These are phyloP conservation scores for Phytophthora pseudosyringae DNA, from an alignment of 352 stramenopile species.

Conservation along the genomic window DNA sequence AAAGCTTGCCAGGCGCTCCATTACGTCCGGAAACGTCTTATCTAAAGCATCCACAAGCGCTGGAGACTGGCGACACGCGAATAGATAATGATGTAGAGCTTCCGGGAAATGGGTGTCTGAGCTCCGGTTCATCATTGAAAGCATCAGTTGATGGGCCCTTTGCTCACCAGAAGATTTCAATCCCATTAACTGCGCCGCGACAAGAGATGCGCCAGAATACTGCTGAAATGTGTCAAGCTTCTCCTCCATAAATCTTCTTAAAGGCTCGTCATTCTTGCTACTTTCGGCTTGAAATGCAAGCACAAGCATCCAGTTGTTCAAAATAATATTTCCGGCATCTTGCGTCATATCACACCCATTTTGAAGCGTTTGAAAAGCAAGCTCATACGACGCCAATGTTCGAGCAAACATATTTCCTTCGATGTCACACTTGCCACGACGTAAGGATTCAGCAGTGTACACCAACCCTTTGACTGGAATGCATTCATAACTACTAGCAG, in stretches of 20 bases:
- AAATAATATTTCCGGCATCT: conserved; percentile 32
- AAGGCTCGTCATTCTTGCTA: conserved; percentile 11
- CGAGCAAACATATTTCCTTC: conserved; percentile 11
- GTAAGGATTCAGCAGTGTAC: conserved; percentile 37
- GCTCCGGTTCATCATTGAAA: conserved; percentile 35
- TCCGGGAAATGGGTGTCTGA: conserved; percentile 27
- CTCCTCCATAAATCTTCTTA: conserved; percentile 37
- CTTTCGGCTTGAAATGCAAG: conserved; percentile 23
- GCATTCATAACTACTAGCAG: conserved; percentile 24
- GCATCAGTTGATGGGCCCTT: conserved; percentile 36
- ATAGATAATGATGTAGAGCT: conserved; percentile 49
- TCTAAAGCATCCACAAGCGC: conserved; percentile 36
- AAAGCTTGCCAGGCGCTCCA: conserved; percentile 35
- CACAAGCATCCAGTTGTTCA: conserved; percentile 55
- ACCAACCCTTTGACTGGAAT: conserved; percentile 36
- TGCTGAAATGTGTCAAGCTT: conserved; percentile 30
- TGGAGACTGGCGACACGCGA: conserved; percentile 30
- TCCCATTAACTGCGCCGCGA: conserved; percentile 35
- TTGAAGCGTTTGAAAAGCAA: conserved; percentile 30
- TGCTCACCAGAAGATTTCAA: conserved; percentile 5
- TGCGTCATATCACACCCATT: conserved; percentile 1
- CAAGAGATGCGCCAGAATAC: conserved; percentile 34
- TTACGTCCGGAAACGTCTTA: conserved; percentile 37
- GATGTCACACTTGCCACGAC: not conserved
- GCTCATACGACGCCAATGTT: conserved; percentile 33